Evolutionary conservation across 768 basidiomycete species (phyloP), one percentile per base, ranked within the genome.

Genomic region (Lactarius hatsudake): DNA sequence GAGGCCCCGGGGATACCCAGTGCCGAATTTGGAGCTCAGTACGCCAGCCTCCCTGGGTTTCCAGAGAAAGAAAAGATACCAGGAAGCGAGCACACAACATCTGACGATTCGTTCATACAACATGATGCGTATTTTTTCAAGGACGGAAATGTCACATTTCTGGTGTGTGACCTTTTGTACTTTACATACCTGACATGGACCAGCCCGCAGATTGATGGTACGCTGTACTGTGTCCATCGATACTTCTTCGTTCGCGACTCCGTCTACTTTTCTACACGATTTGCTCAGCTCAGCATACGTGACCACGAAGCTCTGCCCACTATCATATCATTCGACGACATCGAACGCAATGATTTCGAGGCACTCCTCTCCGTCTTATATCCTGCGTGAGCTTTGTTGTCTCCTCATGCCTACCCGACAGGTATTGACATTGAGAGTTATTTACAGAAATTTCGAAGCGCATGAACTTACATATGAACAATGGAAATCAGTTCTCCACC

Each of bases 401-500:
- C 8, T 32, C 3, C 18, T 2, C 5, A 20, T 55, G 10, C 54
- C 20, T n/a, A 2, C 40, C 20, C 1, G 17, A 18, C 28, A 4
- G 17, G 32, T 8, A 36, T 36, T 36, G 36, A 36, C 30, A 38
- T 51, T n/a, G 23, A 2, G 20, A 8, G 12, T 32, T 38, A 15
- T 32, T 23, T 42, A 32, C 26, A 66, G 65, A 10, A 38, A 62
- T 34, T 62, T 66, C 13, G 61, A 58, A 4, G 55, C 23, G n/a
- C 42, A 30, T 10, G 17, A 26, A 20, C 30, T 66, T 9, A 62
- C 65, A 7, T 72, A 65, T 55, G 70, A 71, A 23, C 64, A 71
- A 34, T 73, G 74, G 71, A 65, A 67, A 8, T 72, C 73, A 15
- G 71, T 75, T 18, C 66, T 76, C n/a, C 63, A 71, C 43, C 40